phyloP scores from a whole-genome alignment of 768 basidiomycete genomes.

The Serendipita vermifera region DNA sequence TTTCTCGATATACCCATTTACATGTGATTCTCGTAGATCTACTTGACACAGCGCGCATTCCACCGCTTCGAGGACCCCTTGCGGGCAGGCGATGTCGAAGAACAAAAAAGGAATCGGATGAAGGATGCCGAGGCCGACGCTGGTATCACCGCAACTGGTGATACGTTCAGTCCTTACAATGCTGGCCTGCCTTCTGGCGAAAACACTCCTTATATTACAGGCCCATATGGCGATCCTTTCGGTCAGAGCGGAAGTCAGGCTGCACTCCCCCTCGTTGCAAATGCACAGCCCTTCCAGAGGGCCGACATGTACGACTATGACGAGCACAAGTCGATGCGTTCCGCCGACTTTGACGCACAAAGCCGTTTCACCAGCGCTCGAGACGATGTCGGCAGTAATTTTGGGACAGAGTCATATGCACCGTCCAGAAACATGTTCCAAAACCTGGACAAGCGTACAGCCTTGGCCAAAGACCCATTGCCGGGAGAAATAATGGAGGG shows the following conservation, averaged over 20 bases:
- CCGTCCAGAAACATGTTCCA: conserved; percentile 95
- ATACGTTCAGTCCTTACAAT: not conserved
- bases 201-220: not conserved
- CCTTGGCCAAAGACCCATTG: conserved; percentile 69
- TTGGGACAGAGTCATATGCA: conserved; percentile 86
- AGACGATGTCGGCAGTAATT: conserved; percentile 66
- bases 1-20: not conserved
- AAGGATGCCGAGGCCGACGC: conserved; percentile 50
- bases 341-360: conserved; percentile 68
- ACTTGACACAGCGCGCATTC: conserved; percentile 76
- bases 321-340: conserved; percentile 56
- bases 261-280: conserved; percentile 71
- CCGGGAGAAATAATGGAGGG: conserved; percentile 78
- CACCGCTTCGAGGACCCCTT: conserved; percentile 79
- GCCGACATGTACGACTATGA: conserved; percentile 63
- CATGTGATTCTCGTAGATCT: conserved; percentile 43
- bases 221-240: conserved; percentile 39
- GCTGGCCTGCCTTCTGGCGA: conserved; percentile 8
- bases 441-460: conserved; percentile 55
- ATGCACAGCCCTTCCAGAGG: conserved; percentile 73
- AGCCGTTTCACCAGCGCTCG: conserved; percentile 66
- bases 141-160: conserved; percentile 10
- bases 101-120: conserved; percentile 67
- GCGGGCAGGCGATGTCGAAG: conserved; percentile 70
- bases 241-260: conserved; percentile 33